Evolutionary conservation across 352 stramenopile species (phyloP), one percentile per base, ranked within the genome.

Genomic region (Blastocystis sp.): DNA sequence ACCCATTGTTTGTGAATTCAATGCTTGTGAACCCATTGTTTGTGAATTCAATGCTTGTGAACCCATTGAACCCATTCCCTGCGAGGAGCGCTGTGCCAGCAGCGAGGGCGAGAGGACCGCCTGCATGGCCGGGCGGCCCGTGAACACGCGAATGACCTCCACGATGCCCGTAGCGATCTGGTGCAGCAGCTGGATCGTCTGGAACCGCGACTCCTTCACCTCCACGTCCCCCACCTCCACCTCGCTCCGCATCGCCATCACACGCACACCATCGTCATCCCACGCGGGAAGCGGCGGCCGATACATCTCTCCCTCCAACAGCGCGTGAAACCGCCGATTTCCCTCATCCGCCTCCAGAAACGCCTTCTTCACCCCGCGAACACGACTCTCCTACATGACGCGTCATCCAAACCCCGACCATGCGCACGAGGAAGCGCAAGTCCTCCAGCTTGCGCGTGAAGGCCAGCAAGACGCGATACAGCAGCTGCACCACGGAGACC

Each of bases 391-490:
- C 48, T 81, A 48, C 51, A 56, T 63, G 32, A 81, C 36, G 4
- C 32, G 16, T 32, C 16, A 42, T 44, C 24, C 6, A 27, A 27
- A 65, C 42, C n/a, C 1, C 40, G 4, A 81, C 69, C 29, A 38
- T 36, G 24, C 44, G 11, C 24, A 81, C 48, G 21, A 81, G 29
- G 24, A 54, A 40, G 4, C 69, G 48, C 24, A 81, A 24, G 40
- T 81, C 69, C 32, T 64, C 69, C 1, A 81, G 18, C 42, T 81
- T 81, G 14, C 69, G 46, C n/a, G 63, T 51, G 42, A 63, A 81
- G 0, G 69, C 42, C 9, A 64, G 46, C 7, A 48, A 64, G 46
- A 81, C 29, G 24, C 69, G 69, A 42, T 64, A 42, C 18, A 81
- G 8, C 27, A 81, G 36, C 1, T 44, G 14, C 51, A 81, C 69